Conservation (phyloP, 768 basidiomycete genomes). For the Lanmaoa rubissima region DNA sequence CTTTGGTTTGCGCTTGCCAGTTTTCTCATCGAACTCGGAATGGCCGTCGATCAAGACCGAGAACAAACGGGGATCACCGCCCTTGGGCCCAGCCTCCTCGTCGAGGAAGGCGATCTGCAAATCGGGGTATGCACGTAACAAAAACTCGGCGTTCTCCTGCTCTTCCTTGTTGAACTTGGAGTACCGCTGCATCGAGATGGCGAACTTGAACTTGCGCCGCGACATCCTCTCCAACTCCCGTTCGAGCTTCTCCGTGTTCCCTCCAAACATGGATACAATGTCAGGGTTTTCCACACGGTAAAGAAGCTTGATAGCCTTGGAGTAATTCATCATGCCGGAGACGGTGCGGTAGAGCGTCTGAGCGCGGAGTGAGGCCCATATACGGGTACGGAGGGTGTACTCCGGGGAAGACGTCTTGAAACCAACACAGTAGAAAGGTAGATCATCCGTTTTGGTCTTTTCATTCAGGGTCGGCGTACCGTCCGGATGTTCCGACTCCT, state of each 20-base stretch:
- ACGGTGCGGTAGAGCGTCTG: slow-evolving; percentile 99
- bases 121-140: slow-evolving; percentile 96
- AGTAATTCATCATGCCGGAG: slow-evolving; percentile 99
- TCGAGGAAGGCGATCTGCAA: slow-evolving; percentile 98
- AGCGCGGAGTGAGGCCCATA: slow-evolving; percentile 97
- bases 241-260: slow-evolving; percentile 95
- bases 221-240: slow-evolving; percentile 97
- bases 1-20: slow-evolving; percentile 91
- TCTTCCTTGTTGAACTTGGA: slow-evolving; percentile 99
- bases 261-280: slow-evolving; percentile 93
- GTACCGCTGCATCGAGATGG: slow-evolving; percentile 98
- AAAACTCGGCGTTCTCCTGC: slow-evolving; percentile 96
- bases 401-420: slow-evolving; percentile 99
- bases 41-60: slow-evolving; percentile 96
- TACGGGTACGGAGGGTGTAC: slow-evolving; percentile 97
- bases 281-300: slow-evolving; percentile 99
- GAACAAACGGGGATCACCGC: slow-evolving; percentile 85
- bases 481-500: slow-evolving; percentile 68
- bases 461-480: slow-evolving; percentile 60
- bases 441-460: slow-evolving; percentile 84
- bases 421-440: slow-evolving; percentile 99
- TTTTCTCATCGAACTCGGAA: slow-evolving; percentile 87
- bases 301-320: slow-evolving; percentile 98
- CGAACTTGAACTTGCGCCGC: slow-evolving; percentile 96
- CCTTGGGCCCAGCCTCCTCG: slow-evolving; percentile 88